Percentiles rank a stretch among this genome's conserved stretches.
These are phyloP conservation scores for Aspergillus ostianus DNA, from an alignment of 495 filamentous ascomycete genomes.

Conservation along the genomic window DNA sequence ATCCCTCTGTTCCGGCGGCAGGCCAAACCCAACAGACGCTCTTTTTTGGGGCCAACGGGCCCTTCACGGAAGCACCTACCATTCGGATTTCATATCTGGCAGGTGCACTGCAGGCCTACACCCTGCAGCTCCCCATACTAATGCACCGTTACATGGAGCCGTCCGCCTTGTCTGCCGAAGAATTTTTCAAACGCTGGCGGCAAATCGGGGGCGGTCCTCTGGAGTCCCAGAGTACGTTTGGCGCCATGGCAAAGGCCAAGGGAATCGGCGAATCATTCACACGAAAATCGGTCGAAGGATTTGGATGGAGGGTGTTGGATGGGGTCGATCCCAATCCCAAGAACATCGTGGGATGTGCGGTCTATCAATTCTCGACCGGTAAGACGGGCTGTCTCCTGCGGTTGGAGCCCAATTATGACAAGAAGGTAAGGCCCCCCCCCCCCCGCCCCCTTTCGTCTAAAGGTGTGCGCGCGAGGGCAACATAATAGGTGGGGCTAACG, in stretches of 20 bases:
- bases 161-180: constrained; percentile 76
- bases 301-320: constrained; percentile 83
- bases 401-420: constrained; percentile 90
- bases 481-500: not conserved
- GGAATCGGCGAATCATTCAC: constrained; percentile 57
- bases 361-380: constrained; percentile 78
- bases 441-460: too few species aligned
- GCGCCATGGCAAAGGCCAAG: constrained; percentile 49
- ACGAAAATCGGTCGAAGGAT: constrained; percentile 66
- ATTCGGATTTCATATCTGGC: constrained; percentile 93
- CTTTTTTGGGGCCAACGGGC: constrained; percentile 81
- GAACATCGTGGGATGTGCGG: constrained; percentile 92
- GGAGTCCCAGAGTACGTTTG: constrained; percentile 85
- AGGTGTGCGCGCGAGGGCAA: not conserved
- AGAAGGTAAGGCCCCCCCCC: constrained; percentile 60
- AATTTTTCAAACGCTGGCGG: constrained; percentile 99
- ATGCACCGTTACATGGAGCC: constrained; percentile 96
- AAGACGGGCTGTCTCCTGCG: constrained; percentile 94
- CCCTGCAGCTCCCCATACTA: constrained; percentile 82
- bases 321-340: constrained; percentile 85
- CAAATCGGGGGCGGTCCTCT: constrained; percentile 89
- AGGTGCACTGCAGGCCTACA: constrained; percentile 88
- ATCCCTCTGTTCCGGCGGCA: constrained; percentile 71
- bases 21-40: constrained; percentile 89
- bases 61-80: constrained; percentile 83